Evolutionary conservation across 2,329 filamentous ascomycete genomes (phyloP), one percentile per base, ranked within the genome.

Genomic region (Penicillium olsonii): DNA sequence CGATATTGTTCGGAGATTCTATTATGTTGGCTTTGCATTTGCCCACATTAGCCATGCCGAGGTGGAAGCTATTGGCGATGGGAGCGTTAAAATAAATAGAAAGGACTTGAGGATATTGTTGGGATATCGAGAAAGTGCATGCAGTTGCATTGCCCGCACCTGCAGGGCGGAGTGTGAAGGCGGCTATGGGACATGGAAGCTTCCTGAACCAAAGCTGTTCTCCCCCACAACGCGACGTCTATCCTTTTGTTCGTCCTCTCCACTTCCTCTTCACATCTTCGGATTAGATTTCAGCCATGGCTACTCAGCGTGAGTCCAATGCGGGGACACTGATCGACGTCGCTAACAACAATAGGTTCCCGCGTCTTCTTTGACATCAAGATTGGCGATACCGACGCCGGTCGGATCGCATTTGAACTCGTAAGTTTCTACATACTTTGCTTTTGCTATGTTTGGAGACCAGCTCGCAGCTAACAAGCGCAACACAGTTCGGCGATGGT

Each of bases 311-410:
- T 72, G 60, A n/a, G 63, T 66, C 47, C 52, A 57, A 53, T 61
- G 61, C 60, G 62, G 65, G 61, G 61, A 57, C 54, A 49, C 54
- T 17, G n/a, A n/a, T 54, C 42, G 31, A 24, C 50, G 40, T 42
- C 41, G 35, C 50, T 52, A 42, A 55, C 42, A 27, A 18, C 24
- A n/a, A 39, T 29, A 49, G 47, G 47, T 31, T 84, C 84, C 68
- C 86, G 88, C 63, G 92, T 96, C 76, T 99, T 87, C 79, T 96
- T 99, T 72, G 92, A 97, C 77, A 86, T 99, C 69, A 79, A 85
- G 54, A 87, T 97, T 67, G 91, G 88, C 67, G 82, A 83, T 51
- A 81, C 84, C 63, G 76, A 83, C 37, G 82, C 84, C 53, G 92
- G 91, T 53, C 87, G 92, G 58, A 79, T 99, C 69, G 84, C 82